Evolutionary conservation across 2,329 filamentous ascomycete species (phyloP).

Genomic region (Cytospora chrysosperma): DNA sequence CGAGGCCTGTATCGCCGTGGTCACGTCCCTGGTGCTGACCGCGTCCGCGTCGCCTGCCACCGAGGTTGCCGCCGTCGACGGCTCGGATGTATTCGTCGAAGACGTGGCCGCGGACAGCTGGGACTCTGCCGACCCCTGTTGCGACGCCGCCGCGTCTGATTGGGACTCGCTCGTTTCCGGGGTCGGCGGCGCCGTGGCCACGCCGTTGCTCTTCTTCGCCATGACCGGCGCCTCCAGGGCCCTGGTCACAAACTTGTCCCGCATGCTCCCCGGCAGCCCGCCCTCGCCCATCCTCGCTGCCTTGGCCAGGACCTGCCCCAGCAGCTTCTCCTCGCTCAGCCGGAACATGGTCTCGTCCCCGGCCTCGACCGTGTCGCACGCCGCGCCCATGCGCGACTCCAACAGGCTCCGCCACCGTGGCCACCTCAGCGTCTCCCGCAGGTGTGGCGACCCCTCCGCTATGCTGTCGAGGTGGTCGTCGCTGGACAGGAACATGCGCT

Average conservation of each 20-base stretch:
- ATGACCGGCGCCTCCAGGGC: constrained; percentile 74
- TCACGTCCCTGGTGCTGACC: constrained; percentile 30
- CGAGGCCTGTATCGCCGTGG: constrained; percentile 46
- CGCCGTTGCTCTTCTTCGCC: constrained; percentile 55
- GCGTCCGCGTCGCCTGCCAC: constrained; percentile 35
- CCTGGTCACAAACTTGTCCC: constrained; percentile 78
- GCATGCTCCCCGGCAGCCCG: constrained; percentile 75
- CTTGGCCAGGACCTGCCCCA: constrained; percentile 65
- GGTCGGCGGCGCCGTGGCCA: constrained; percentile 29
- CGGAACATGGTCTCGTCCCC: constrained; percentile 85
- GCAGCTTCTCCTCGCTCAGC: constrained; percentile 69
- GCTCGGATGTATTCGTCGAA: constrained; percentile 38
- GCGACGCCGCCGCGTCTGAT: constrained; percentile 28
- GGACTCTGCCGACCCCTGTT: constrained; percentile 35
- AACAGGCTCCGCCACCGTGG: constrained; percentile 50
- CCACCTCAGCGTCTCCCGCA: constrained; percentile 52
- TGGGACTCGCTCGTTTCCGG: constrained; percentile 33
- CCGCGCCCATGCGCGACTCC: constrained; percentile 62
- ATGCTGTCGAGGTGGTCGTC: constrained; percentile 72
- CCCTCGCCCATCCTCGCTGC: constrained; percentile 64
- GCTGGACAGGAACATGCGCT: constrained; percentile 64
- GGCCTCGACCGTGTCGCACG: constrained; percentile 82
- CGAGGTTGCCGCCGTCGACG: constrained; percentile 48
- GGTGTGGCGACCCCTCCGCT: constrained; percentile 52
- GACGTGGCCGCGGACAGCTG: constrained; percentile 42